Conservation (phyloP, 1,139 yeast genomes). For the Hemisphaericaspora lyxosophila region DNA sequence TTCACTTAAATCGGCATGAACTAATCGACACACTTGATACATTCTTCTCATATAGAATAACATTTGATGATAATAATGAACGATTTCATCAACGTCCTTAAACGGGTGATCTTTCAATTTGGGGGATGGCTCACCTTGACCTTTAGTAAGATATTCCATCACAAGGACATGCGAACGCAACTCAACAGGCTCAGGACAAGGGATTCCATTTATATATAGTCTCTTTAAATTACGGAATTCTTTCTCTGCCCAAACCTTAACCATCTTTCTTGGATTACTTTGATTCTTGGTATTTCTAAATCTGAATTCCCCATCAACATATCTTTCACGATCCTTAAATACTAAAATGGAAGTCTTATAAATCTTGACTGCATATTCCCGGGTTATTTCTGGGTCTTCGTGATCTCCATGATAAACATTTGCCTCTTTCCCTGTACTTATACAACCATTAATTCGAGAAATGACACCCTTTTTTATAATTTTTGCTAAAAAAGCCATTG, state of each 20-base stretch:
- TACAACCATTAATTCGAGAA: conserved; percentile 86
- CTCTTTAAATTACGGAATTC: conserved; percentile 92
- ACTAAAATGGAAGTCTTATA: conserved; percentile 95
- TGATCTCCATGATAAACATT: conserved; percentile 89
- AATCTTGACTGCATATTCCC: conserved; percentile 84
- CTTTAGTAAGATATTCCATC: conserved; percentile 85
- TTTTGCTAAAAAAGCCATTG: conserved; percentile 77
- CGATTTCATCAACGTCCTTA: conserved; percentile 62
- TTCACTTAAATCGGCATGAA: conserved; percentile 96
- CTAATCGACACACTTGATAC: conserved; percentile 84
- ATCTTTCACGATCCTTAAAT: conserved; percentile 92
- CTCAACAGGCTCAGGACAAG: conserved; percentile 90
- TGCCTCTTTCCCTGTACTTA: conserved; percentile 97
- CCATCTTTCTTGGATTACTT: conserved; percentile 96
- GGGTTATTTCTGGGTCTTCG: conserved; percentile 27
- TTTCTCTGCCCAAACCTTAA: conserved; percentile 97
- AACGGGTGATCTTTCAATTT: conserved; percentile 79
- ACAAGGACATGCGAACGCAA: conserved; percentile 87
- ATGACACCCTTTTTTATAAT: conserved; percentile 81
- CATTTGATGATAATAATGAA: conserved; percentile 71
- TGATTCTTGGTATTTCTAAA: conserved; percentile 82
- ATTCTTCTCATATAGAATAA: conserved; percentile 80
- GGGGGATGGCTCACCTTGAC: conserved; percentile 85
- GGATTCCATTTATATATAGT: conserved; percentile 73
- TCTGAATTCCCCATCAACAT: conserved; percentile 94